Percentiles rank a stretch among this genome's conserved stretches.
Evolutionary conservation across 805 yeast genomes (phyloP).

Genomic region (Ogataea trehalophila): DNA sequence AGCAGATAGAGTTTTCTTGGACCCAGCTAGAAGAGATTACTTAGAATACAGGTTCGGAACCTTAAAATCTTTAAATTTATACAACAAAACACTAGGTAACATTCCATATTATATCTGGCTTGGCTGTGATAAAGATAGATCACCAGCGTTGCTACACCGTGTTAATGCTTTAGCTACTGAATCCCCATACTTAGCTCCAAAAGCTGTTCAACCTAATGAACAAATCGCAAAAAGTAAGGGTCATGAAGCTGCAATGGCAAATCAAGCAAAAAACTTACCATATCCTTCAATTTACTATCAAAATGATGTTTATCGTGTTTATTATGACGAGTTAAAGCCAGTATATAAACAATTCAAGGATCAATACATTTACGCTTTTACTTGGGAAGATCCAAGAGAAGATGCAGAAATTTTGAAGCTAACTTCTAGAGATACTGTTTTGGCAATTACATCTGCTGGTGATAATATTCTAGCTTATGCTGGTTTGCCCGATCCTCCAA

Average conservation of each 20-base stretch:
- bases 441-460: slow-evolving; percentile 85
- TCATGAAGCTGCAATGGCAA: slow-evolving; percentile 67
- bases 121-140: slow-evolving; percentile 61
- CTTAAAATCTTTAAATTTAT: slow-evolving; percentile 63
- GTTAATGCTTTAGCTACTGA: slow-evolving; percentile 74
- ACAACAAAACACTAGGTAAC: slow-evolving; percentile 60
- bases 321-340: slow-evolving; percentile 66
- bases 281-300: slow-evolving; percentile 81
- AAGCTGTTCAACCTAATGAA: slow-evolving; percentile 23
- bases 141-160: slow-evolving; percentile 44
- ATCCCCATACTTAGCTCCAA: slow-evolving; percentile 74
- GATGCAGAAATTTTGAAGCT: slow-evolving; percentile 64
- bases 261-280: slow-evolving; percentile 61
- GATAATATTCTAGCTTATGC: slow-evolving; percentile 78
- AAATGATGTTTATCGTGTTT: slow-evolving; percentile 71
- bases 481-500: slow-evolving; percentile 64
- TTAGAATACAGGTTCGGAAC: slow-evolving; percentile 82
- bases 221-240: slow-evolving; percentile 55
- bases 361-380: slow-evolving; percentile 81
- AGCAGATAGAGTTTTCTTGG: slow-evolving; percentile 73
- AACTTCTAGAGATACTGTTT: slow-evolving; percentile 59
- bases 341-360: slow-evolving; percentile 66
- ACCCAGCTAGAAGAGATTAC: slow-evolving; percentile 77
- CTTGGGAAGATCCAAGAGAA: slow-evolving; percentile 89
- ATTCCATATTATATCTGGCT: slow-evolving; percentile 84